These are phyloP conservation scores for Naegleria fowleri DNA, from an alignment of 208 protist genomes.

Conservation along the genomic window DNA sequence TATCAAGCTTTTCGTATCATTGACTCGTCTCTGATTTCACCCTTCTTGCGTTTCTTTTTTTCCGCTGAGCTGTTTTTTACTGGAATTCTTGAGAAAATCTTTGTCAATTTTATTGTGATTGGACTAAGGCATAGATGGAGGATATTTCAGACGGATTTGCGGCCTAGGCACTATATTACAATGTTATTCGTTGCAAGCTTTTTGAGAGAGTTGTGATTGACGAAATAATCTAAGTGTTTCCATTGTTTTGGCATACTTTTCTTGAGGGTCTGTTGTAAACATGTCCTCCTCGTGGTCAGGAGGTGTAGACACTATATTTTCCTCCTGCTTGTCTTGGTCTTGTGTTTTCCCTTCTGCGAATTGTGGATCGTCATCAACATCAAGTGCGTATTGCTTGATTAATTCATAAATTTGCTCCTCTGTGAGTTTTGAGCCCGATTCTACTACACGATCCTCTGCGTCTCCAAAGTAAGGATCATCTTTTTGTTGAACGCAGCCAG, in stretches of 20 bases:
- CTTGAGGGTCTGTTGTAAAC: not conserved
- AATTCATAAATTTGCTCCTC: not conserved
- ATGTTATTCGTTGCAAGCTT: no score
- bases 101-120: no score
- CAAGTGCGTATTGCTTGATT: not conserved
- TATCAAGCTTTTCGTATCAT: no score
- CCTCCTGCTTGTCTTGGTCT: not conserved
- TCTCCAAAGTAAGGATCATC: not conserved
- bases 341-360: no score
- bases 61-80: no score
- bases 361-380: not conserved
- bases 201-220: not conserved
- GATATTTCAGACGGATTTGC: no score
- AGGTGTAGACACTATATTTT: not conserved
- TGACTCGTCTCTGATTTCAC: no score
- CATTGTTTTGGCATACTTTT: not conserved
- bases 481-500: not conserved
- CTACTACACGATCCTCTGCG: not conserved
- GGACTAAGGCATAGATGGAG: no score
- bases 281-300: not conserved
- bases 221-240: not conserved
- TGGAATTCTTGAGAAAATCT: no score
- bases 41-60: no score
- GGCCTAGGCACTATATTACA: no score
- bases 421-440: not conserved